These are phyloP conservation scores for Andrographis paniculata DNA, from an alignment of 305 asterid genomes.

Conservation along the genomic window DNA sequence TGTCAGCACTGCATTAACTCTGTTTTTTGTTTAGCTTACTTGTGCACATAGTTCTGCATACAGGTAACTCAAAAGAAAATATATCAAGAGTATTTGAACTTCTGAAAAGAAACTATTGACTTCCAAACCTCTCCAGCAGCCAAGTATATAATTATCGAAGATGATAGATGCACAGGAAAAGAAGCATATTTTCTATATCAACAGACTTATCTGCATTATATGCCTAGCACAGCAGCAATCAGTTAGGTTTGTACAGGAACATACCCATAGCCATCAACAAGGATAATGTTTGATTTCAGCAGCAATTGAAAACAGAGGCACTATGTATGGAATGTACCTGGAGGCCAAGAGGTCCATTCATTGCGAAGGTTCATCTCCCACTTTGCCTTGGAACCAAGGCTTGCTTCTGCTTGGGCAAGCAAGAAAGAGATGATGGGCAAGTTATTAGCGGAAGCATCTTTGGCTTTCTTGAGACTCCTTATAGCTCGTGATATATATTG, in stretches of 20 bases:
- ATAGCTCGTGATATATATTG: slow-evolving; percentile 52
- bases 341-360: slow-evolving; percentile 80
- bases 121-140: slow-evolving; percentile 1
- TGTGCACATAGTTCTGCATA: neutral
- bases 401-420: slow-evolving; percentile 92
- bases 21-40: neutral
- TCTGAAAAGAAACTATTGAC: neutral
- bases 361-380: slow-evolving; percentile 62
- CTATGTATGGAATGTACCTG: slow-evolving; percentile 39
- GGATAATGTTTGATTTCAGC: no score
- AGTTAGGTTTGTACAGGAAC: no score
- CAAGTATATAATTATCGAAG: no score
- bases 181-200: slow-evolving; percentile 1
- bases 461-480: slow-evolving; percentile 74
- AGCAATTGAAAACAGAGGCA: neutral
- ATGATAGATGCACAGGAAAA: slow-evolving; percentile 2
- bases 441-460: slow-evolving; percentile 32
- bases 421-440: slow-evolving; percentile 59
- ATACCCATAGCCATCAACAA: no score
- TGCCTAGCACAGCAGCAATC: no score
- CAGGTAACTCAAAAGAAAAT: no score
- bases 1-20: neutral
- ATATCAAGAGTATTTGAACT: neutral
- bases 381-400: slow-evolving; percentile 64
- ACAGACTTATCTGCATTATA: slow-evolving; percentile 2